These are phyloP conservation scores for Globisporangium paroecandrum DNA, from an alignment of 352 stramenopile species.

Conservation along the genomic window DNA sequence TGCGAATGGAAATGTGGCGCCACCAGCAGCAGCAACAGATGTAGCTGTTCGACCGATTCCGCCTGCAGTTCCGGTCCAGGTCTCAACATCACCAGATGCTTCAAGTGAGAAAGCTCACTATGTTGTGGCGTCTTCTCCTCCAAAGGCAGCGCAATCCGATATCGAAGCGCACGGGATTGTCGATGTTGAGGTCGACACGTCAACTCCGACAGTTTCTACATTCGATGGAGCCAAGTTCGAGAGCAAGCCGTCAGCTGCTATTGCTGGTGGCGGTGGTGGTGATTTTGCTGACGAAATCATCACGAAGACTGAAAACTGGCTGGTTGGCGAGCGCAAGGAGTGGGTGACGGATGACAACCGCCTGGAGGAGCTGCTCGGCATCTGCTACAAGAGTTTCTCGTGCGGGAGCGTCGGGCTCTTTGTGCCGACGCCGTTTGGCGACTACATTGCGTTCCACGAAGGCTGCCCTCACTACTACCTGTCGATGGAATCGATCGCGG, in stretches of 20 bases:
- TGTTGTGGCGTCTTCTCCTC: constrained; percentile 12
- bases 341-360: constrained; percentile 61
- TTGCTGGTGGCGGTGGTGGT: not conserved
- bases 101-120: constrained; percentile 16
- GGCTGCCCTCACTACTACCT: constrained; percentile 79
- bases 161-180: constrained; percentile 12
- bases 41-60: constrained; percentile 16
- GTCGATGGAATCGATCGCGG: constrained; percentile 73
- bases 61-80: not conserved
- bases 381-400: constrained; percentile 82
- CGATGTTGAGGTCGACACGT: constrained; percentile 30
- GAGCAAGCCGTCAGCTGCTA: not conserved
- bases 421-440: constrained; percentile 73
- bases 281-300: not conserved
- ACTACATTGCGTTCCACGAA: constrained; percentile 87
- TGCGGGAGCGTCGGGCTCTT: constrained; percentile 72
- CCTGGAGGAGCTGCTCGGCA: constrained; percentile 69
- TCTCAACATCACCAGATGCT: not conserved
- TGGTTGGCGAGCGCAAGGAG: constrained; percentile 33
- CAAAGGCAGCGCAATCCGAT: not conserved
- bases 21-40: constrained; percentile 10
- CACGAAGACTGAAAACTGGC: constrained; percentile 32
- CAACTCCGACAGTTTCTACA: constrained; percentile 14
- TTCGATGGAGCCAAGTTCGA: not conserved
- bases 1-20: not conserved